These are phyloP conservation scores for Xylariaceae sp. DNA, from an alignment of 2,329 filamentous ascomycete genomes.

Conservation along the genomic window DNA sequence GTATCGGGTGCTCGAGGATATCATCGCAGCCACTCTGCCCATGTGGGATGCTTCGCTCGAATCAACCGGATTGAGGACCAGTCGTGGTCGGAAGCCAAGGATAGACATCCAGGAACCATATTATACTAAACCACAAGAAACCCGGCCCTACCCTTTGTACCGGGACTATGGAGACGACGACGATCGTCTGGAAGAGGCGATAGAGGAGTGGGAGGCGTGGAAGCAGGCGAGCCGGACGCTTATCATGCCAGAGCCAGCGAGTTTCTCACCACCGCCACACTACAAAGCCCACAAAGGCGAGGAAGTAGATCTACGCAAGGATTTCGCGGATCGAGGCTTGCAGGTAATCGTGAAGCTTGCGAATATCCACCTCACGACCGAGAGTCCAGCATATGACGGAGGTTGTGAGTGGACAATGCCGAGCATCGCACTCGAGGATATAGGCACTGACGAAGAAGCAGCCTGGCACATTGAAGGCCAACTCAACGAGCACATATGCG, in stretches of 20 bases:
- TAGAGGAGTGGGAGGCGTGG: constrained; percentile 10
- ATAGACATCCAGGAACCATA: constrained; percentile 1
- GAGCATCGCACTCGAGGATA: too few species aligned
- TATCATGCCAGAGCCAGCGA: constrained; percentile 15
- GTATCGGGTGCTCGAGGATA: constrained; percentile 28
- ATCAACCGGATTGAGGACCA: too few species aligned
- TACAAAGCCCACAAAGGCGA: too few species aligned
- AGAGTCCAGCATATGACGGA: constrained; percentile 42
- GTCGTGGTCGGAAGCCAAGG: too few species aligned
- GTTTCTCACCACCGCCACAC: too few species aligned
- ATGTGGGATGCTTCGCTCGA: too few species aligned
- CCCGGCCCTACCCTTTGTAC: too few species aligned
- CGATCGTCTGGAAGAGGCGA: too few species aligned
- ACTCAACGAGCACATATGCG: constrained; percentile 15
- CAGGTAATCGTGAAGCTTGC: constrained; percentile 59
- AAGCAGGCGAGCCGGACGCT: constrained; percentile 12
- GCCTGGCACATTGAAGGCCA: constrained; percentile 10
- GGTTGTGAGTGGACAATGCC: too few species aligned
- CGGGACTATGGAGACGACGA: constrained; percentile 9
- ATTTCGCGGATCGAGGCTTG: constrained; percentile 33
- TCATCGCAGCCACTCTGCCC: constrained; percentile 29
- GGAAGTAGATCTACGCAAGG: constrained; percentile 13
- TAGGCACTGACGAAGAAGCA: too few species aligned
- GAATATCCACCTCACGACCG: constrained; percentile 49
- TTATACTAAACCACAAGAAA: constrained; percentile 1